phyloP scores from a whole-genome alignment of 257 asterid genomes.

The Euphrasia confusa region DNA sequence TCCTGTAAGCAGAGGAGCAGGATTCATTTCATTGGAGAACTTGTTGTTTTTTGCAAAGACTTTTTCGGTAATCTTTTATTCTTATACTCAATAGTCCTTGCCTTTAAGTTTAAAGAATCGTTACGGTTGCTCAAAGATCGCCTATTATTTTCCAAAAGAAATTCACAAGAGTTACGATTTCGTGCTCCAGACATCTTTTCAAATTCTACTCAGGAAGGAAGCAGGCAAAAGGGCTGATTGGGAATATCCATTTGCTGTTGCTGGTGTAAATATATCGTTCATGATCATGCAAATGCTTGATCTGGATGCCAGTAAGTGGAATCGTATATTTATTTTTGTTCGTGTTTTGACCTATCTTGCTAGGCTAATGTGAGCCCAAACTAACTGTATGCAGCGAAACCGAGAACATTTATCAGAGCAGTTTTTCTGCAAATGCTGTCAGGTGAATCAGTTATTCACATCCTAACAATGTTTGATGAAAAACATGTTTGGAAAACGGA shows the following conservation, averaged over 20 bases:
- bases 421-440: conserved; percentile 53
- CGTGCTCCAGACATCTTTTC: conserved; percentile 41
- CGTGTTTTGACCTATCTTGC: neutral
- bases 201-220: conserved; percentile 63
- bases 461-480: neutral
- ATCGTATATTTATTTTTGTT: conserved; percentile 1
- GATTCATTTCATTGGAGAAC: conserved; percentile 43
- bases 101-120: no score
- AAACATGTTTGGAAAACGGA: neutral
- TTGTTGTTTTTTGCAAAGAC: conserved; percentile 74
- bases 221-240: conserved; percentile 71
- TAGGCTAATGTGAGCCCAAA: conserved; percentile 21
- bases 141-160: neutral
- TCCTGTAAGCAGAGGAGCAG: conserved; percentile 50
- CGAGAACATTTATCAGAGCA: conserved; percentile 57
- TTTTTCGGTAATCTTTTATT: conserved; percentile 50
- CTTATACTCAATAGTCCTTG: conserved; percentile 1
- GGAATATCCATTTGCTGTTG: conserved; percentile 84
- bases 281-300: conserved; percentile 89
- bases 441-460: conserved; percentile 32
- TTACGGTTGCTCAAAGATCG: no score
- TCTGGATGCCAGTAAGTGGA: conserved; percentile 62
- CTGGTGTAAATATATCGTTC: conserved; percentile 36
- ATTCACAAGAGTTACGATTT: neutral
- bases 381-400: conserved; percentile 55